Evolutionary conservation across 805 yeast genomes (phyloP).

Genomic region (Candida jianshihensis): DNA sequence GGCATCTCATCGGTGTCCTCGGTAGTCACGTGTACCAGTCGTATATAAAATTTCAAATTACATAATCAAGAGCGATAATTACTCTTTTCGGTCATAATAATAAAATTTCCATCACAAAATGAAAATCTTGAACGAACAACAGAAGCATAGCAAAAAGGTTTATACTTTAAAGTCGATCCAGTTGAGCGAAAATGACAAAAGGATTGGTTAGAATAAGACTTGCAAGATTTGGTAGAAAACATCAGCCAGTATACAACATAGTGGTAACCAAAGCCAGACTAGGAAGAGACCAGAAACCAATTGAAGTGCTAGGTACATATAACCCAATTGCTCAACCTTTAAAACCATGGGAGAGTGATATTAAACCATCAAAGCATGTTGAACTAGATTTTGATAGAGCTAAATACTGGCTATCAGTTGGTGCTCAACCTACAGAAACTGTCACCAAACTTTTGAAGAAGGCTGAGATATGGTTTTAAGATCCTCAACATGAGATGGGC

Average conservation of each 20-base stretch:
- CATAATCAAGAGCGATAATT: neutral
- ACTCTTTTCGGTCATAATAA: no score
- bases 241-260: conserved; percentile 84
- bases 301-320: conserved; percentile 93
- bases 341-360: conserved; percentile 50
- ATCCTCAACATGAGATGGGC: no score
- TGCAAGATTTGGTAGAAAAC: conserved; percentile 87
- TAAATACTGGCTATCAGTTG: conserved; percentile 95
- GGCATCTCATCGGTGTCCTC: conserved; percentile 6
- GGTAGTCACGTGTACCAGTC: neutral
- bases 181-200: conserved; percentile 34
- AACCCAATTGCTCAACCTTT: conserved; percentile 74
- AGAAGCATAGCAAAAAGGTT: neutral
- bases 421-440: conserved; percentile 88
- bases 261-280: conserved; percentile 72
- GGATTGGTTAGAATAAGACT: conserved; percentile 82
- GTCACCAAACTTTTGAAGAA: conserved; percentile 71
- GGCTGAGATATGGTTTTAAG: conserved; percentile 50
- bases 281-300: conserved; percentile 85
- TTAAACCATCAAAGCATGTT: conserved; percentile 66
- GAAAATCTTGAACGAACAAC: no score
- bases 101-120: no score
- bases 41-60: neutral
- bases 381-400: conserved; percentile 82
- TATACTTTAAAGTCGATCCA: no score